Evolutionary conservation across 108 stramenopile species (phyloP).

Genomic region (Stephanodiscus triporus): DNA sequence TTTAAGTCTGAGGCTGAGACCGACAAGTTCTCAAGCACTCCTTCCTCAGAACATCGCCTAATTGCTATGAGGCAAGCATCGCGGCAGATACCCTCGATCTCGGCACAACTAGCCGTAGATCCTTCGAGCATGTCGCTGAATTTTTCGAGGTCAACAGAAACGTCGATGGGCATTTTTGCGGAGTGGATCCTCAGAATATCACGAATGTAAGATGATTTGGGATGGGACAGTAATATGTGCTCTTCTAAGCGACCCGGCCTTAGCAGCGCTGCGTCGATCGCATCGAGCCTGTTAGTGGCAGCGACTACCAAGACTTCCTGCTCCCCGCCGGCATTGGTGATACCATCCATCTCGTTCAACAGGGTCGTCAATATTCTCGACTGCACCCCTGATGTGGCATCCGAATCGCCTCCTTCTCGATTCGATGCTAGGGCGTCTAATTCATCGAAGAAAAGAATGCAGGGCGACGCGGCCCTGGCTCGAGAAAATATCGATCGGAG

Average conservation of each 20-base stretch:
- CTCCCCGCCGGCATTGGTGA: conserved; percentile 59
- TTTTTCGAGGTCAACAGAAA: conserved; percentile 18
- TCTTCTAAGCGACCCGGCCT: conserved; percentile 59
- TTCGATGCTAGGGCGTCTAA: conserved; percentile 94
- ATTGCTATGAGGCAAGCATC: conserved; percentile 63
- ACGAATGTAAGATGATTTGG: conserved; percentile 47
- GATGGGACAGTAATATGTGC: conserved; percentile 61
- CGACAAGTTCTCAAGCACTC: conserved; percentile 10
- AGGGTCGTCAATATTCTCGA: conserved; percentile 76
- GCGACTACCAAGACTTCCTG: conserved; percentile 62
- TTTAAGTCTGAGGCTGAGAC: conserved; percentile 31
- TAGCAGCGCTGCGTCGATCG: conserved; percentile 64
- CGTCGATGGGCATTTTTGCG: conserved; percentile 39
- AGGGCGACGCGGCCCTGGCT: conserved; percentile 89
- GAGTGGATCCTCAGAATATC: conserved; percentile 59
- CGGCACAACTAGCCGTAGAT: conserved; percentile 56
- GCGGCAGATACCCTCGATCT: conserved; percentile 75
- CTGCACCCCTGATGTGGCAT: conserved; percentile 56
- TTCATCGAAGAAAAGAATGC: conserved; percentile 97
- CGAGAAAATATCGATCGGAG: conserved; percentile 86
- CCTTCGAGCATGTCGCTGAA: conserved; percentile 40
- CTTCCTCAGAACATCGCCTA: conserved; percentile 32
- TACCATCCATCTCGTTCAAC: conserved; percentile 86
- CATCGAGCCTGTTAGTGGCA: conserved; percentile 71
- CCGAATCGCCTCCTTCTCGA: conserved; percentile 78